Conservation (phyloP, 345 rosid genomes). For the Ricinus communis region DNA sequence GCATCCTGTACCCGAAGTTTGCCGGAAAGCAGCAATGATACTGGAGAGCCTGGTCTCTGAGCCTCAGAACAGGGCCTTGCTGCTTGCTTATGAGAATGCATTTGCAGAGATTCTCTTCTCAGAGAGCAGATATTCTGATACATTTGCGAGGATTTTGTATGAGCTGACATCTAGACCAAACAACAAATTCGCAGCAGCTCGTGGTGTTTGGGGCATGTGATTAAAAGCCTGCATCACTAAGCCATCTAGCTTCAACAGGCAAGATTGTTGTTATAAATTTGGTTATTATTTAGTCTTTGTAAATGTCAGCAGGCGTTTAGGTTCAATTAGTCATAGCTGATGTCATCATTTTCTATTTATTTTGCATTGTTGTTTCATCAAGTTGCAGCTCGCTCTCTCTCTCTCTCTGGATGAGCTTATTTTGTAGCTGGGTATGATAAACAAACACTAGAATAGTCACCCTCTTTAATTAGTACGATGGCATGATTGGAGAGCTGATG, state of each 20-base stretch:
- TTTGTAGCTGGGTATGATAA: background rate
- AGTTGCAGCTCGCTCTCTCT: too few relatives aligned
- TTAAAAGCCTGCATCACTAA: conserved; percentile 6
- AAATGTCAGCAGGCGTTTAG: conserved; percentile 1
- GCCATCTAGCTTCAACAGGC: conserved; percentile 2
- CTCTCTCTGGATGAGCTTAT: background rate
- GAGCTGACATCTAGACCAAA: conserved; percentile 89
- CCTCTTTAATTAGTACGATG: too few relatives aligned
- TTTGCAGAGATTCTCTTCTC: conserved; percentile 89
- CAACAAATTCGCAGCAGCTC: conserved; percentile 77
- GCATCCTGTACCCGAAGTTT: conserved; percentile 91
- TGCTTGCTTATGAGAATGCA: conserved; percentile 83
- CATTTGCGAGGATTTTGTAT: conserved; percentile 85
- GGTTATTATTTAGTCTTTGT: background rate
- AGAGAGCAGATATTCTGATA: conserved; percentile 80
- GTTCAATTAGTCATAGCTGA: background rate
- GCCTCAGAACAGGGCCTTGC: conserved; percentile 79
- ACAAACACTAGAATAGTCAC: too few relatives aligned
- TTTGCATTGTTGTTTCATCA: background rate
- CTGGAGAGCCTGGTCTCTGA: conserved; percentile 86
- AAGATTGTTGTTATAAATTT: conserved; percentile 5
- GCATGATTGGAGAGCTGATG: too few relatives aligned
- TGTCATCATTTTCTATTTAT: background rate
- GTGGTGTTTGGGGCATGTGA: conserved; percentile 94
- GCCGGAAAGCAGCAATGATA: conserved; percentile 94